Base-by-base conservation (phyloP, 805 yeast species). In the Saccharomycopsis sp. region DNA sequence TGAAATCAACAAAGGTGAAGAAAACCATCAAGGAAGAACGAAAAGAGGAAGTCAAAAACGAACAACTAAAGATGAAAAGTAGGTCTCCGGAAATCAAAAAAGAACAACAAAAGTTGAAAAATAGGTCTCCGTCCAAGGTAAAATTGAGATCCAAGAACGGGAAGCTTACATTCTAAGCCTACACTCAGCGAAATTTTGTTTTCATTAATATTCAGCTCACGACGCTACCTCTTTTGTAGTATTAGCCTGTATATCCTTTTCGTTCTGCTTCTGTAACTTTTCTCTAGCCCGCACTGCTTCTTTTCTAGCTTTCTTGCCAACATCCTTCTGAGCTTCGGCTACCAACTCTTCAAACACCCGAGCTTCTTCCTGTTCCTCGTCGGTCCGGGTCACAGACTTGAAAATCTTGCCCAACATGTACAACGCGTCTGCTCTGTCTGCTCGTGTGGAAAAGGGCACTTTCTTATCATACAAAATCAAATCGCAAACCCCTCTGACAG, bases 311-410 rank as follows among this genome's bases (percentile, higher is more conserved):
- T 48, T 50, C 38, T 42, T 45, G 4, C 48, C 47, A 39, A 61
- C 65, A 52, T 71, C 69, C 54, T 69, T 67, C 1, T 63, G 61
- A 10, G 75, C 66, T 46, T 73, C 77, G 2, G 68, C 67, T 3
- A 77, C 79, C 39, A 80, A 60, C 47, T 80, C 83, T 60, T 83
- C 94, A 53, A 82, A 83, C 6, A 83, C 68, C 49, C 81, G 74
- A 2, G 85, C 85, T 50, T 81, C 92, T 53, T 75, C 82, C 43
- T 74, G 85, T 53, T 81, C 88, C 26, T 66, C 75, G 45, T 76
- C 74, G 5, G 80, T 71, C 58, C 94, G 68, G 36, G 70, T 65
- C 0, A 79, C 71, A 21, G 64, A 61, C 17, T 63, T 60, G 59
- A 83, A 83, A 12, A 78, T 78, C 18, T 65, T 68, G 4, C 89